Percentiles rank a stretch among this genome's conserved stretches.
Evolutionary conservation across 352 stramenopile species (phyloP).

Genomic region (Phytophthora pluvialis): DNA sequence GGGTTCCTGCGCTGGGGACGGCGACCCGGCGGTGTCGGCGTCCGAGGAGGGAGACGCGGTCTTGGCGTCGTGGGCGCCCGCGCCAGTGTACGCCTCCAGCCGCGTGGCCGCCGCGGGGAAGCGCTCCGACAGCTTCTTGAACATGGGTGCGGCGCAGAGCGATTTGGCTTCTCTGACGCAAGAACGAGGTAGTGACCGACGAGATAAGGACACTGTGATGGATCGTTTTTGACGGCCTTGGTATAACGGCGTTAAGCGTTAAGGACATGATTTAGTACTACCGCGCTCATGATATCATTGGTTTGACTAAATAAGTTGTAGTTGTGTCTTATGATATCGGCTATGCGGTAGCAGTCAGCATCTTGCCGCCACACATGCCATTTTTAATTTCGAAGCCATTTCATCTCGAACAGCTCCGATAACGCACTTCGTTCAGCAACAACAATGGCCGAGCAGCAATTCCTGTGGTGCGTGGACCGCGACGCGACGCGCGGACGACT

Average conservation of each 20-base stretch:
- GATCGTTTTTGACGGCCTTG: background rate
- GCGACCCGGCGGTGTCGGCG: slow-evolving; percentile 20
- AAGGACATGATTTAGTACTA: background rate
- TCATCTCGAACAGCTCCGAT: background rate
- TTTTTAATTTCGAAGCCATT: slow-evolving; percentile 19
- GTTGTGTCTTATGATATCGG: background rate
- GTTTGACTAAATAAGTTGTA: background rate
- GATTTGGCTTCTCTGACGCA: background rate
- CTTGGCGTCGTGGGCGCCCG: slow-evolving; percentile 5
- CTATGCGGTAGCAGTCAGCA: background rate
- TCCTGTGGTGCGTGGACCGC: slow-evolving; percentile 43
- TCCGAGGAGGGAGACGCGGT: slow-evolving; percentile 31
- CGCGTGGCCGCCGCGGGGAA: slow-evolving; percentile 76
- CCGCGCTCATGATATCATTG: background rate
- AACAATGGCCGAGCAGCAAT: slow-evolving; percentile 16
- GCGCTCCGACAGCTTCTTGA: slow-evolving; percentile 82
- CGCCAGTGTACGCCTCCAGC: slow-evolving; percentile 65
- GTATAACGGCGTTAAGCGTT: background rate
- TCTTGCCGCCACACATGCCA: background rate
- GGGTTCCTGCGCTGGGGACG: slow-evolving; percentile 22
- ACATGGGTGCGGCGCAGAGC: slow-evolving; percentile 49
- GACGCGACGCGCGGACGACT: slow-evolving; percentile 37
- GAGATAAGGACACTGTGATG: background rate
- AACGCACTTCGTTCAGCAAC: background rate
- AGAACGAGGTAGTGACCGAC: background rate